Evolutionary conservation across 1,139 yeast species (phyloP).

Genomic region (Pichia sp.): DNA sequence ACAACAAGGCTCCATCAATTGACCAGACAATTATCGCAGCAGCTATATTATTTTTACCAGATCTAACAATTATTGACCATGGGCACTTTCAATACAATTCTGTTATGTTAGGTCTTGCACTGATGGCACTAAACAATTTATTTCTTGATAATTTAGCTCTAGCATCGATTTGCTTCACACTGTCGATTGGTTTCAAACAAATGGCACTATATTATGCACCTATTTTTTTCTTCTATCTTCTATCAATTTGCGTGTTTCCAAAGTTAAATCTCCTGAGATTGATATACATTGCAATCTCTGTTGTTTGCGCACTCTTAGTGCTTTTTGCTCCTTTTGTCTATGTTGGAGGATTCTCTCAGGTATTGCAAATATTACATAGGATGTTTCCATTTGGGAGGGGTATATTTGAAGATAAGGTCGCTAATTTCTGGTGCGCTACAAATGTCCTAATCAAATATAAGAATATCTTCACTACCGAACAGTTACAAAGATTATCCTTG

Average conservation of each 20-base stretch:
- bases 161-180: slow-evolving; percentile 76
- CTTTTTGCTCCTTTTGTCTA: slow-evolving; percentile 59
- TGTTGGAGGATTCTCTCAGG: slow-evolving; percentile 28
- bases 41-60: slow-evolving; percentile 73
- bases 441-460: slow-evolving; percentile 72
- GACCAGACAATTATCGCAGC: slow-evolving; percentile 73
- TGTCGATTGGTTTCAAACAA: slow-evolving; percentile 81
- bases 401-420: slow-evolving; percentile 96
- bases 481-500: slow-evolving; percentile 60
- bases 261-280: slow-evolving; percentile 42
- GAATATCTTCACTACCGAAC: slow-evolving; percentile 42
- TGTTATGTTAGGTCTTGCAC: slow-evolving; percentile 84
- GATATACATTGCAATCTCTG: slow-evolving; percentile 54
- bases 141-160: slow-evolving; percentile 54
- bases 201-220: slow-evolving; percentile 96
- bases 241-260: slow-evolving; percentile 39
- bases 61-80: slow-evolving; percentile 80
- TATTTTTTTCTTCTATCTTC: slow-evolving; percentile 69
- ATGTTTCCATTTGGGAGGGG: slow-evolving; percentile 93
- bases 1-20: slow-evolving; percentile 49
- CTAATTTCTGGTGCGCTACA: slow-evolving; percentile 93
- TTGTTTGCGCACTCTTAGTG: slow-evolving; percentile 44
- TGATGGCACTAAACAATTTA: slow-evolving; percentile 61
- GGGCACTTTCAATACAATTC: slow-evolving; percentile 96
- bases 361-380: slow-evolving; percentile 38